These are phyloP conservation scores for Kodamaea restingae DNA, from an alignment of 805 yeast genomes.

Conservation along the genomic window DNA sequence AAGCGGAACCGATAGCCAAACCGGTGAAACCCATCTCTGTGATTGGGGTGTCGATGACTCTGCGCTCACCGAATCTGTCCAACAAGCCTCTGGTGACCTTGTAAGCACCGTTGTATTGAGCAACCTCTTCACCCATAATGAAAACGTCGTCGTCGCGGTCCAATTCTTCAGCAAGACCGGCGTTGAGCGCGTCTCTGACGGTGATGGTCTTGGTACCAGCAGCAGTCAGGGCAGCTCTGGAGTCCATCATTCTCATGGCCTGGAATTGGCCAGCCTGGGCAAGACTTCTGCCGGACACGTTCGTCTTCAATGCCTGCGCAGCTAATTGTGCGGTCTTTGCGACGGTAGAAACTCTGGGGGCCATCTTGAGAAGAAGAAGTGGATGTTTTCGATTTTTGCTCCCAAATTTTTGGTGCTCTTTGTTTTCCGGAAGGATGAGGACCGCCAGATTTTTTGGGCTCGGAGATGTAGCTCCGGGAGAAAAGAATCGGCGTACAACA, in stretches of 20 bases:
- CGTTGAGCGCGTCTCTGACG: constrained; percentile 94
- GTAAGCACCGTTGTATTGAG: constrained; percentile 98
- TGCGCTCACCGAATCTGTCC: constrained; percentile 91
- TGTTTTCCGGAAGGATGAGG: constrained; percentile 26
- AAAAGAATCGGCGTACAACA: neutral
- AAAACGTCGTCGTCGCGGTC: constrained; percentile 93
- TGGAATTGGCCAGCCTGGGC: constrained; percentile 31
- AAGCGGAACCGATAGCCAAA: constrained; percentile 91
- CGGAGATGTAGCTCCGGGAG: constrained; percentile 17
- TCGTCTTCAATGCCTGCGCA: constrained; percentile 28
- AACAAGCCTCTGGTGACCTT: constrained; percentile 93
- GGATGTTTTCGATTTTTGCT: constrained; percentile 2
- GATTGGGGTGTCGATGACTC: constrained; percentile 94
- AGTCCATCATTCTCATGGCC: constrained; percentile 32
- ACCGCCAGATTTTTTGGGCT: constrained; percentile 19
- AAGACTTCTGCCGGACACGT: constrained; percentile 14
- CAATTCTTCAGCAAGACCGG: constrained; percentile 95
- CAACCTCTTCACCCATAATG: constrained; percentile 98
- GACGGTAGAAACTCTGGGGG: constrained; percentile 29
- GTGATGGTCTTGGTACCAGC: constrained; percentile 59
- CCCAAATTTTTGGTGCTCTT: constrained; percentile 4
- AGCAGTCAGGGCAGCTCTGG: constrained; percentile 40
- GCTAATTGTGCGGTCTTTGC: constrained; percentile 44
- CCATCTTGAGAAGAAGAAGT: constrained; percentile 14
- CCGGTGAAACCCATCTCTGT: constrained; percentile 99